phyloP scores from a whole-genome alignment of 1,139 yeast species.

The Saccharomyces hybrid region DNA sequence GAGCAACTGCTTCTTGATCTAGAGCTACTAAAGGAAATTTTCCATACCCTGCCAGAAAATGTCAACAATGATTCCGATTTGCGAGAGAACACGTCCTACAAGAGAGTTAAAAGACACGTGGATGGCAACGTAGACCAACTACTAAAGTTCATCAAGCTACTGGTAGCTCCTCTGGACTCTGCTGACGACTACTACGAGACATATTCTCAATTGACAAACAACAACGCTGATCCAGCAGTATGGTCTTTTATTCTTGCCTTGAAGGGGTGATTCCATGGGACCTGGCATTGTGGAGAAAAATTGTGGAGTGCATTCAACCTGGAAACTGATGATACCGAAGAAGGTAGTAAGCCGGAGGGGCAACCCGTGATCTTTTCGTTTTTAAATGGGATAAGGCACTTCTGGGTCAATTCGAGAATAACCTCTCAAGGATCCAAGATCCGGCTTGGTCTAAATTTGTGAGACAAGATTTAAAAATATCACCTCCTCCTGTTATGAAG shows the following conservation, averaged over 20 bases:
- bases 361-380: constrained; percentile 15
- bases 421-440: constrained; percentile 21
- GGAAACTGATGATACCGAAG: constrained; percentile 10
- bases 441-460: constrained; percentile 26
- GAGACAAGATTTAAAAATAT: constrained; percentile 18
- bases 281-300: constrained; percentile 23
- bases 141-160: constrained; percentile 20
- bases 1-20: constrained; percentile 77
- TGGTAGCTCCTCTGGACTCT: constrained; percentile 26
- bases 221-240: constrained; percentile 21
- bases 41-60: constrained; percentile 29
- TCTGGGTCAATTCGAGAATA: constrained; percentile 21
- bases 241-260: constrained; percentile 28
- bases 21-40: constrained; percentile 50
- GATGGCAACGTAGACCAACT: constrained; percentile 20
- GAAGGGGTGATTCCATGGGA: constrained; percentile 31
- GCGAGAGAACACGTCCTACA: constrained; percentile 16
- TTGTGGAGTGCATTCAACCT: constrained; percentile 22
- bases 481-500: constrained; percentile 8
- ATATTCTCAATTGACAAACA: constrained; percentile 21
- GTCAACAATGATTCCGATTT: constrained; percentile 13
- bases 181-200: constrained; percentile 26
- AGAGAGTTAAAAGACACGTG: constrained; percentile 24
- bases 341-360: constrained; percentile 5
- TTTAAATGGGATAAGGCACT: constrained; percentile 21